phyloP scores from a whole-genome alignment of 2,329 filamentous ascomycete genomes.

The Alternaria postmessia region DNA sequence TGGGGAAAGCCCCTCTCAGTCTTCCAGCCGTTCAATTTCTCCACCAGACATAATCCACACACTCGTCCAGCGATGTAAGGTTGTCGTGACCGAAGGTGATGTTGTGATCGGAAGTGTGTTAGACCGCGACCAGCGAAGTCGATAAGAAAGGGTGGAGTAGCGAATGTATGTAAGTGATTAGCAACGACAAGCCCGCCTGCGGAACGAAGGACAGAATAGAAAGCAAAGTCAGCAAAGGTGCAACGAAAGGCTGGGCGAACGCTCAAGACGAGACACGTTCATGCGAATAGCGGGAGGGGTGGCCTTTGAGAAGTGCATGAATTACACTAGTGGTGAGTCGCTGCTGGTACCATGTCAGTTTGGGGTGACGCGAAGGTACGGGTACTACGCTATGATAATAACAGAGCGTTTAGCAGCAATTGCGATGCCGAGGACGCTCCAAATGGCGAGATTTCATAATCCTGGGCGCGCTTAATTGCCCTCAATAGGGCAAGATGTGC shows the following conservation, averaged over 20 bases:
- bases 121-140: conserved; percentile 42
- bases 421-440: conserved; percentile 14
- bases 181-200: conserved; percentile 49
- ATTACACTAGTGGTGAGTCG: conserved; percentile 47
- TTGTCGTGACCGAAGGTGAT: conserved; percentile 21
- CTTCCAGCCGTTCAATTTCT: conserved; percentile 43
- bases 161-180: conserved; percentile 46
- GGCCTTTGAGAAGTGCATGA: conserved; percentile 50
- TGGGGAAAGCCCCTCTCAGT: conserved; percentile 42
- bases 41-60: conserved; percentile 48
- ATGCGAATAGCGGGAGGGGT: conserved; percentile 40
- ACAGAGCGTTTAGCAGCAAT: conserved; percentile 39
- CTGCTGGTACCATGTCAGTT: conserved; percentile 48
- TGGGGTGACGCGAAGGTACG: conserved; percentile 40
- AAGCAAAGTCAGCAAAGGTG: conserved; percentile 42
- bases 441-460: conserved; percentile 26
- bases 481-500: conserved; percentile 23
- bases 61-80: conserved; percentile 30
- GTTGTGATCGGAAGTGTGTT: conserved; percentile 46
- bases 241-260: conserved; percentile 47
- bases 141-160: conserved; percentile 34
- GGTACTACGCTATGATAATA: conserved; percentile 26
- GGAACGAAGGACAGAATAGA: conserved; percentile 45
- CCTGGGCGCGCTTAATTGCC: conserved; percentile 28
- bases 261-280: conserved; percentile 47